Conservation (phyloP, 768 basidiomycete species). For the Kwoniella botswanensis region DNA sequence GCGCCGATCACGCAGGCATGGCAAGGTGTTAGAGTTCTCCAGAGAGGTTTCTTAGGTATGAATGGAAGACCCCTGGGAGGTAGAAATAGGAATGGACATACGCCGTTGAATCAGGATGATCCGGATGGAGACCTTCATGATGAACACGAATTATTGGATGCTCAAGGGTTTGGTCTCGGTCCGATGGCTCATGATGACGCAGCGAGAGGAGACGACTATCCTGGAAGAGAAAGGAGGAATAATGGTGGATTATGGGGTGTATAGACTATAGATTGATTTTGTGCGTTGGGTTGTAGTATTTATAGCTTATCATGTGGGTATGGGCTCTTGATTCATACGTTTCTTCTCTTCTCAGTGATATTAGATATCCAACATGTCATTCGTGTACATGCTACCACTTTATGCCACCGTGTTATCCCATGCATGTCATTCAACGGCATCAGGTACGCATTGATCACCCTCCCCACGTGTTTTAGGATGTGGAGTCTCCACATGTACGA, state of each 20-base stretch:
- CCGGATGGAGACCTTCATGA: constrained; percentile 12
- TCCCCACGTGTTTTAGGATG: not conserved
- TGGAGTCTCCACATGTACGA: not conserved
- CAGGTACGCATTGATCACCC: not conserved
- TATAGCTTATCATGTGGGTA: not conserved
- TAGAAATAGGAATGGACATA: constrained; percentile 27
- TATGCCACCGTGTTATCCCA: not conserved
- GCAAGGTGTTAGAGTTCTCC: constrained; percentile 41
- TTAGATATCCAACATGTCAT: not conserved
- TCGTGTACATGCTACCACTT: not conserved
- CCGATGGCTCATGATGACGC: constrained; percentile 36
- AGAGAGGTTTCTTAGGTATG: constrained; percentile 48
- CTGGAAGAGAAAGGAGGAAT: constrained; percentile 16
- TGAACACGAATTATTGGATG: constrained; percentile 52
- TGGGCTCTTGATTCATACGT: not conserved
- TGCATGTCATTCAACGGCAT: not conserved
- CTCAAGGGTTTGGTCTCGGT: constrained; percentile 47
- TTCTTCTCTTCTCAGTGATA: too few relatives aligned
- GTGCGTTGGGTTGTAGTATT: not conserved
- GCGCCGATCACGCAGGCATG: constrained; percentile 32
- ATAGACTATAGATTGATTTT: not conserved
- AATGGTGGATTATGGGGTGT: constrained; percentile 29
- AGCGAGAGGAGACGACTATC: constrained; percentile 1
- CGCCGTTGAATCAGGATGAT: constrained; percentile 31
- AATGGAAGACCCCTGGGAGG: constrained; percentile 31